Conservation (phyloP, 2,329 filamentous ascomycete genomes). For the Colletotrichum caudatum region DNA sequence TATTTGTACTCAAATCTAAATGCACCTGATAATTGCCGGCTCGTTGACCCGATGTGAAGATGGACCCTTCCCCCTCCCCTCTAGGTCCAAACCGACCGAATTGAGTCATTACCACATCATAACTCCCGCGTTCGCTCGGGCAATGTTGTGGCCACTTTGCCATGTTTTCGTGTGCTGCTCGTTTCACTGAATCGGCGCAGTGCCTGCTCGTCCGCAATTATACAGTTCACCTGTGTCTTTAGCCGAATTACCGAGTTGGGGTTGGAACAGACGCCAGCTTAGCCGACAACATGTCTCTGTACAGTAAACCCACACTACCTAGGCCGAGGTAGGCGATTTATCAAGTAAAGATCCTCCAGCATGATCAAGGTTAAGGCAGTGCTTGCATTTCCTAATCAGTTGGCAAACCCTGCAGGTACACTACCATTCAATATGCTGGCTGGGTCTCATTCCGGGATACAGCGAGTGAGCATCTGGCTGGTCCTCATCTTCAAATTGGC, state of each 20-base stretch:
- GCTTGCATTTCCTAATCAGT: no score
- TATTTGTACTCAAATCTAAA: neutral
- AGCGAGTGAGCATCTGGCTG: neutral
- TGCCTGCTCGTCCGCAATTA: neutral
- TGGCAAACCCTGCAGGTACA: no score
- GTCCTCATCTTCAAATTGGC: neutral
- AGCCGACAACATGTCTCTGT: neutral
- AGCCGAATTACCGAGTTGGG: neutral
- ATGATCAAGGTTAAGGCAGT: no score
- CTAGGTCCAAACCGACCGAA: neutral
- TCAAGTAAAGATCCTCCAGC: no score
- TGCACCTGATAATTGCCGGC: neutral
- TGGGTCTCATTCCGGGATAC: neutral
- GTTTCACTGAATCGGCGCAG: neutral
- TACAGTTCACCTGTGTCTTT: neutral
- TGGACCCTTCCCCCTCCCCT: constrained; percentile 1
- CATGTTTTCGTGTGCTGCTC: neutral
- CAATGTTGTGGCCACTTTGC: neutral
- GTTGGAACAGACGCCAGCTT: neutral
- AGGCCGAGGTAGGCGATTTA: neutral
- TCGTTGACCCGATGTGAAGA: neutral
- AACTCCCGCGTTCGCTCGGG: neutral
- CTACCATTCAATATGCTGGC: no score
- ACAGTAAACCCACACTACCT: neutral
- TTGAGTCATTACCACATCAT: neutral